Conservation (phyloP, 2,329 filamentous ascomycete genomes). For the Alternaria solani region DNA sequence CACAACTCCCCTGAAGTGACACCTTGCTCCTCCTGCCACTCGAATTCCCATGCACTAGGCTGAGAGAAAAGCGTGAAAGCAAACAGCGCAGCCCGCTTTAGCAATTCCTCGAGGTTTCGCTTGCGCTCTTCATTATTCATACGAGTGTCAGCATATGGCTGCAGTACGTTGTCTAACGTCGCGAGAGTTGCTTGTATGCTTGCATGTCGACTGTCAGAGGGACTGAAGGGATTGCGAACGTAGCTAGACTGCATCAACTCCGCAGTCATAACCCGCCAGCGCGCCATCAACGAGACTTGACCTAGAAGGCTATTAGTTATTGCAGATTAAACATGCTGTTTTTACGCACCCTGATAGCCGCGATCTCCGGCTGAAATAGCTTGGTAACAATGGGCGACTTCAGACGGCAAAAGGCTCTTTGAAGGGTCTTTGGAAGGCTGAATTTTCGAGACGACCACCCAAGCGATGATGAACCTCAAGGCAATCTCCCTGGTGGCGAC, state of each 20-base stretch:
- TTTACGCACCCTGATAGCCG: slow-evolving; percentile 25
- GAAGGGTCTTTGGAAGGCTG: slow-evolving; percentile 21
- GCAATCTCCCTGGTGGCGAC: slow-evolving; percentile 38
- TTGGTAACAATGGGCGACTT: slow-evolving; percentile 31
- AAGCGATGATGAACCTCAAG: slow-evolving; percentile 44
- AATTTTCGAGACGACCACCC: slow-evolving; percentile 38
- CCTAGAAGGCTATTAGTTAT: slow-evolving; percentile 16
- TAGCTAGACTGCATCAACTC: slow-evolving; percentile 40
- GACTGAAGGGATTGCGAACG: slow-evolving; percentile 33
- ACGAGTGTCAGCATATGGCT: slow-evolving; percentile 36
- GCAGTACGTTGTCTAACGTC: slow-evolving; percentile 38
- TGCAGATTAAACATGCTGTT: neutral
- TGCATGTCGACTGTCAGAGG: slow-evolving; percentile 33
- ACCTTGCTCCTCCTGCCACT: slow-evolving; percentile 39
- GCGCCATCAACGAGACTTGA: slow-evolving; percentile 27
- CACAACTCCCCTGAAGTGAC: slow-evolving; percentile 40
- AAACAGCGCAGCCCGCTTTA: slow-evolving; percentile 45
- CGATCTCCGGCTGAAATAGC: slow-evolving; percentile 22
- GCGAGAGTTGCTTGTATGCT: slow-evolving; percentile 32
- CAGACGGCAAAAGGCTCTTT: slow-evolving; percentile 39
- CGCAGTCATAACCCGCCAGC: slow-evolving; percentile 45
- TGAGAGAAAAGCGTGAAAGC: slow-evolving; percentile 50
- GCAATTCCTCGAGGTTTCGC: slow-evolving; percentile 45
- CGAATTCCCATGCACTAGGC: slow-evolving; percentile 44
- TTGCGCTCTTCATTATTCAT: slow-evolving; percentile 39